Evolutionary conservation across 306 rosid species (phyloP), one percentile per base, ranked within the genome.

Genomic region (Quercus suber): DNA sequence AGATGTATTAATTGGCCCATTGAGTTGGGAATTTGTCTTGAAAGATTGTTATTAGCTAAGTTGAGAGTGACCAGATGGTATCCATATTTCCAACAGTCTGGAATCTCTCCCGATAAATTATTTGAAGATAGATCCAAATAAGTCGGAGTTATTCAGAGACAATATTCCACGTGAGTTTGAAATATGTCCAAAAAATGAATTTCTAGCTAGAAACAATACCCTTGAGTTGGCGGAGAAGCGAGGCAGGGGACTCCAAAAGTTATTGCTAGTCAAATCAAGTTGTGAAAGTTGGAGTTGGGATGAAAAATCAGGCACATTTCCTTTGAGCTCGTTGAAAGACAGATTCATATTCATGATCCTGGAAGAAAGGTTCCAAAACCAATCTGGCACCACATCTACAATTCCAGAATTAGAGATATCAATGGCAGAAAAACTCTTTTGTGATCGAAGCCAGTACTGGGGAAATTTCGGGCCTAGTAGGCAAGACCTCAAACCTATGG

Each of bases 361-460:
- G 4, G 75, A 73, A 27, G 78, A 77, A 19, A 77, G 41, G 72
- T n/a, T 55, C 81, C 85, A 82, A 76, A 76, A 76, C 85, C 85
- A 82, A 23, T 61, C 18, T 53, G 85, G 85, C 56, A 82, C 71
- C 0, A 13, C 19, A 63, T 31, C 78, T 0, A 20, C 63, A 37
- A 82, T 64, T 19, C n/a, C 7, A 4, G 69, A 33, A 18, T 63
- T 0, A 19, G 85, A 76, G 10, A 82, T 5, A 55, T 72, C 74
- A 35, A 82, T 25, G 63, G 63, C 5, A 10, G 69, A 53, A 3
- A 76, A 76, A 18, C 18, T 71, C 41, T 53, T 82, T 35, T 76
- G 85, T 1, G 78, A 27, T 71, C 56, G 69, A 64, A 82, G 28
- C 81, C n/a, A n/a, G n/a, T 81, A 82, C 3, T n/a, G 64, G 35